Evolutionary conservation across 148 eudicot genomes (phyloP).

Genomic region (Arbutus unedo): DNA sequence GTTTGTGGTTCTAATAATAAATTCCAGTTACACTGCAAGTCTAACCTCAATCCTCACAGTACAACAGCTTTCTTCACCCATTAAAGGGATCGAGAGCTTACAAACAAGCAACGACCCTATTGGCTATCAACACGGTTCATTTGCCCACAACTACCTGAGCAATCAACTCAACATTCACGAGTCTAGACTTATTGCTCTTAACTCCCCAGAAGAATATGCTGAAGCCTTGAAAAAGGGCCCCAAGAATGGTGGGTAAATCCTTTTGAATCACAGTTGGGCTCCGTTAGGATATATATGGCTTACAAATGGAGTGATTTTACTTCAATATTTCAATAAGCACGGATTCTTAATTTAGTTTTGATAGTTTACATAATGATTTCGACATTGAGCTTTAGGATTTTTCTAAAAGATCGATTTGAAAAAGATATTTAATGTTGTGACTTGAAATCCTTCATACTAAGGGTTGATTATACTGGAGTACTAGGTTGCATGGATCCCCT

Average conservation of each 20-base stretch:
- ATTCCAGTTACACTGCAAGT: conserved; percentile 38
- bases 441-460: neutral
- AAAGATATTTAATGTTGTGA: too few species aligned
- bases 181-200: conserved; percentile 55
- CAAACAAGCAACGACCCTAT: conserved; percentile 43
- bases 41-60: too few species aligned
- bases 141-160: conserved; percentile 45
- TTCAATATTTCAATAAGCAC: too few species aligned
- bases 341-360: too few species aligned
- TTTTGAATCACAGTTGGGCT: neutral
- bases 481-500: neutral
- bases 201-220: conserved; percentile 40
- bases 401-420: too few species aligned
- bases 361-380: too few species aligned
- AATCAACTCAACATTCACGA: conserved; percentile 39
- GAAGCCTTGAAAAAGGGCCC: conserved; percentile 54
- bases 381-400: too few species aligned
- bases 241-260: conserved; percentile 52
- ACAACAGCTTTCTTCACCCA: neutral
- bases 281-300: neutral
- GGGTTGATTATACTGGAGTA: neutral
- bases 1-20: conserved; percentile 63
- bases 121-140: conserved; percentile 69
- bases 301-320: neutral
- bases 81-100: conserved; percentile 60